Evolutionary conservation across 1,139 yeast species (phyloP).

Genomic region (Taphrina sp.): DNA sequence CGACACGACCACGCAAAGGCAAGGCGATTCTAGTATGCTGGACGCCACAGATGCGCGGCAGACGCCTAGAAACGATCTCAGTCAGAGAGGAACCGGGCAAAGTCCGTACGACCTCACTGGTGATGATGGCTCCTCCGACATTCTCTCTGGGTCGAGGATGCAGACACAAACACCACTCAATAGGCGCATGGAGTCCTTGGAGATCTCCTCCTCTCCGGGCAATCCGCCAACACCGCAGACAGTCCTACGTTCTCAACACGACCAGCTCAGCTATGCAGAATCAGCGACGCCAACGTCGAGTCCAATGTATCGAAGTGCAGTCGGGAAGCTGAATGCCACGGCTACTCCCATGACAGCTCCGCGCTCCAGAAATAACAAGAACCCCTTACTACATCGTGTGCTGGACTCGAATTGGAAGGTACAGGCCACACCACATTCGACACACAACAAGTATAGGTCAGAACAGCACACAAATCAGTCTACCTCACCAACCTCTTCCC

Average conservation of each 20-base stretch:
- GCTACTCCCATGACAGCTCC: conserved; percentile 37
- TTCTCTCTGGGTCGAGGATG: background rate
- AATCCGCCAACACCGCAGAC: conserved; percentile 22
- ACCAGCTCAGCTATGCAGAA: no score
- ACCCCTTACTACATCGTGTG: conserved; percentile 44
- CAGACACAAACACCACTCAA: conserved; percentile 8
- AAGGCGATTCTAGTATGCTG: conserved; percentile 29
- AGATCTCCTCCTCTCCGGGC: conserved; percentile 15
- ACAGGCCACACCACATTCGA: conserved; percentile 43
- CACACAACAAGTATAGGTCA: conserved; percentile 1
- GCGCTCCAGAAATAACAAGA: conserved; percentile 20
- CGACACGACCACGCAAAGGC: conserved; percentile 8
- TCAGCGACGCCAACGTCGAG: conserved; percentile 14
- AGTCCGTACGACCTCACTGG: conserved; percentile 23
- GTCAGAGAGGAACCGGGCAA: conserved; percentile 18
- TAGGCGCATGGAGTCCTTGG: conserved; percentile 7
- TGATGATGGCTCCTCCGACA: conserved; percentile 31
- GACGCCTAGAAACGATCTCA: conserved; percentile 10
- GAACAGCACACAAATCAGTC: background rate
- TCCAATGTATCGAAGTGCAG: conserved; percentile 5
- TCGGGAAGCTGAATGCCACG: conserved; percentile 1
- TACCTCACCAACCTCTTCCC: conserved; percentile 23
- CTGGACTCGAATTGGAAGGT: conserved; percentile 45
- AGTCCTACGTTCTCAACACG: background rate
- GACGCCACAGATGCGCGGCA: conserved; percentile 11